Conservation (phyloP, 495 filamentous ascomycete genomes). For the Bombardia bombarda region DNA sequence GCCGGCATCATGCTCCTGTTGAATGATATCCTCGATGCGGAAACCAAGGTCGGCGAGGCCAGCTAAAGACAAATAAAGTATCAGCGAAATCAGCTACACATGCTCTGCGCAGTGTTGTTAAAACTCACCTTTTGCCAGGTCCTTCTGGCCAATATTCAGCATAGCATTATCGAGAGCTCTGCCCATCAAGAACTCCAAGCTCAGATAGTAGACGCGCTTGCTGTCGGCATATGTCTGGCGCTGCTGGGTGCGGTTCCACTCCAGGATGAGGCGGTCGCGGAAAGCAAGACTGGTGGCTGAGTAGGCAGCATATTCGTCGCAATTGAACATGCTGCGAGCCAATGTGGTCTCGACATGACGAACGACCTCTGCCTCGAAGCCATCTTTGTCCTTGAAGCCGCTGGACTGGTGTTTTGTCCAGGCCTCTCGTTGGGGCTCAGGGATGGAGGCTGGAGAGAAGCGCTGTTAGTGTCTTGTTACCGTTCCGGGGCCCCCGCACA, state of each 20-base stretch:
- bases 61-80: slow-evolving; percentile 36
- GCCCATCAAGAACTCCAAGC: slow-evolving; percentile 96
- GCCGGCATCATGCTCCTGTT: slow-evolving; percentile 92
- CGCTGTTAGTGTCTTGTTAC: slow-evolving; percentile 16
- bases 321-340: slow-evolving; percentile 94
- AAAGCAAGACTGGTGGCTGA: slow-evolving; percentile 84
- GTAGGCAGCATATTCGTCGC: slow-evolving; percentile 92
- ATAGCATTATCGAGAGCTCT: slow-evolving; percentile 95
- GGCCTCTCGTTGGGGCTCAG: slow-evolving; percentile 77
- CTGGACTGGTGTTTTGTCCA: slow-evolving; percentile 71
- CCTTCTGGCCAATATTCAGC: slow-evolving; percentile 87
- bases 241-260: slow-evolving; percentile 98
- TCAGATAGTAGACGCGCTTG: slow-evolving; percentile 94
- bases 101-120: neutral
- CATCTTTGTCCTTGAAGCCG: slow-evolving; percentile 65
- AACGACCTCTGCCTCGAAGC: slow-evolving; percentile 69
- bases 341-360: slow-evolving; percentile 94
- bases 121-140: slow-evolving; percentile 59
- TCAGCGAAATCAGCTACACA: slow-evolving; percentile 1
- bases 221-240: slow-evolving; percentile 81
- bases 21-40: slow-evolving; percentile 91
- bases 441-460: slow-evolving; percentile 54
- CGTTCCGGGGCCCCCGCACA: slow-evolving; percentile 7
- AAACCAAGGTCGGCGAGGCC: slow-evolving; percentile 87
- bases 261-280: slow-evolving; percentile 83